Conservation (phyloP, 2,329 filamentous ascomycete species). For the Pseudogymnoascus sp. region DNA sequence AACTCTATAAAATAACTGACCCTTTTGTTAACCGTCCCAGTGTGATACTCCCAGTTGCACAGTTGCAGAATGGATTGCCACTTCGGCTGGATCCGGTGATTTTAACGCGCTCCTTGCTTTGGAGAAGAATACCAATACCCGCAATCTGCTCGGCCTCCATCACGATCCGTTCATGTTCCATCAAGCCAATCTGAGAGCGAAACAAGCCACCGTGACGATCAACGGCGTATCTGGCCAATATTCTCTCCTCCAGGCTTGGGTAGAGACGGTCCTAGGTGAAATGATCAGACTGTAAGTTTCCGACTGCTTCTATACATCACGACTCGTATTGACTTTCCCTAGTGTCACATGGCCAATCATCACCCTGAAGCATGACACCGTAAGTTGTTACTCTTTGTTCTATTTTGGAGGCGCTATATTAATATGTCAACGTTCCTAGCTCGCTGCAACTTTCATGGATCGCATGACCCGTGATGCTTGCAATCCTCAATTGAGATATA, state of each 20-base stretch:
- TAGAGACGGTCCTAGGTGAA: constrained; percentile 26
- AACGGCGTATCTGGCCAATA: constrained; percentile 21
- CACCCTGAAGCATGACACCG: constrained; percentile 49
- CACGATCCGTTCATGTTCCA: constrained; percentile 40
- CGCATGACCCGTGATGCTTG: constrained; percentile 31
- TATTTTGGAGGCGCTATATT: background rate
- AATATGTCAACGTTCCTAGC: background rate
- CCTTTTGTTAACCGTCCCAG: constrained; percentile 29
- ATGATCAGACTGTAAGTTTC: constrained; percentile 22
- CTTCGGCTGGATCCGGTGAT: constrained; percentile 40
- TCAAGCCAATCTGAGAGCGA: constrained; percentile 51
- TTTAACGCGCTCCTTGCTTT: constrained; percentile 45
- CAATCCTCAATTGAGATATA: constrained; percentile 20
- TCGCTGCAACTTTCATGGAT: constrained; percentile 38
- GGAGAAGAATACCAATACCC: constrained; percentile 46
- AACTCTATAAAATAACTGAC: no score
- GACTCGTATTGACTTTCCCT: no score
- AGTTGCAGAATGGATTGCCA: constrained; percentile 52
- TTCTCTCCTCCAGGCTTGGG: constrained; percentile 26
- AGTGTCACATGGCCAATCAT: constrained; percentile 42
- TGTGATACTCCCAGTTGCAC: constrained; percentile 52
- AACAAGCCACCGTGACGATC: constrained; percentile 15
- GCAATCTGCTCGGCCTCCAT: constrained; percentile 48
- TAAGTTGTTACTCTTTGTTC: constrained; percentile 32
- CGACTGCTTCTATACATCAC: no score